A percentile compares a stretch with the other conserved stretches of the same genome.
Conservation (phyloP, 345 rosid species). For the Iberis pinnata region DNA sequence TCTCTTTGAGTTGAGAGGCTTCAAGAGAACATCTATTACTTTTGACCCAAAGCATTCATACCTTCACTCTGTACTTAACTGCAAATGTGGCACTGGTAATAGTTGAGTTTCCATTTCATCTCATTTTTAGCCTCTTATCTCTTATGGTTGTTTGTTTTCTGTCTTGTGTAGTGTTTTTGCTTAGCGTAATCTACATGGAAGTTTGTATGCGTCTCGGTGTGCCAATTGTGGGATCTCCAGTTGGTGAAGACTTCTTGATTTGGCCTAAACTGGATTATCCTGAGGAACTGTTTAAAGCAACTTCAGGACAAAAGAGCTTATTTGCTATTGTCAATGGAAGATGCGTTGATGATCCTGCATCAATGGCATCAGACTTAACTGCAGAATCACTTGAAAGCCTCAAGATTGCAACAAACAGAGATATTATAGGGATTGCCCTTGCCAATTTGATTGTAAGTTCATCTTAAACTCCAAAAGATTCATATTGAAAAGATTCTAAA, state of each 20-base stretch:
- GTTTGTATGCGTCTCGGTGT: conserved; percentile 70
- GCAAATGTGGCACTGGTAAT: conserved; percentile 77
- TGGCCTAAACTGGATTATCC: conserved; percentile 86
- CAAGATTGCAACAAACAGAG: conserved; percentile 74
- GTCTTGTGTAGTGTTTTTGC: conserved; percentile 59
- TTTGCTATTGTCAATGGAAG: conserved; percentile 75
- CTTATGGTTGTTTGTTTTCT: conserved; percentile 1
- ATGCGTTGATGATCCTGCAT: conserved; percentile 81
- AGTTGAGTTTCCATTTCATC: conserved; percentile 10
- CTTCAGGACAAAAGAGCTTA: conserved; percentile 80
- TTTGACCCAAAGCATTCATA: conserved; percentile 62
- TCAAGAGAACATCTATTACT: conserved; percentile 56
- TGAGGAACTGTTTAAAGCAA: conserved; percentile 79
- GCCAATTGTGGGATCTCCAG: conserved; percentile 85
- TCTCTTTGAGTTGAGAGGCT: conserved; percentile 71
- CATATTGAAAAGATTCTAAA: not conserved
- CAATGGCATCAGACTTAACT: conserved; percentile 88
- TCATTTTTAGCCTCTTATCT: not conserved
- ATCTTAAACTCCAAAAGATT: conserved; percentile 3
- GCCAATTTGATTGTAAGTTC: conserved; percentile 86
- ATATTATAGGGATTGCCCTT: conserved; percentile 84
- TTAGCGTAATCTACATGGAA: conserved; percentile 89
- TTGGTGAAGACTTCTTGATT: conserved; percentile 90
- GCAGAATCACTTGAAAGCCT: conserved; percentile 68
- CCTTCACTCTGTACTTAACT: conserved; percentile 67